phyloP scores from a whole-genome alignment of 176 grass and related monocot genomes.

The Oropetium thomaeum region DNA sequence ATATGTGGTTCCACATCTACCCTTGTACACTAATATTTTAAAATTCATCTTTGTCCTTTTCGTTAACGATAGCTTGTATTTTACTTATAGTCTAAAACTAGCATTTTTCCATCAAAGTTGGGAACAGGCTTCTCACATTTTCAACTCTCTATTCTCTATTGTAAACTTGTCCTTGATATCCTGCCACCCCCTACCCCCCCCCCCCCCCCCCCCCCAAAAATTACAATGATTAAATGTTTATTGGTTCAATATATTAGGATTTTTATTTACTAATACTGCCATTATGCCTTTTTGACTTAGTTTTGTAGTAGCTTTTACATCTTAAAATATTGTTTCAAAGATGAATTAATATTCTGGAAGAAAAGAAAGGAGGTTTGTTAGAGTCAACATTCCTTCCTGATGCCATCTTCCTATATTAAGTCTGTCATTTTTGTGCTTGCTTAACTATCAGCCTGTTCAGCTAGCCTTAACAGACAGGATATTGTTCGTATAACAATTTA shows the following conservation, averaged over 20 bases:
- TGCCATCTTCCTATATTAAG: slow-evolving; percentile 59
- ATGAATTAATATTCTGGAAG: slow-evolving; percentile 37
- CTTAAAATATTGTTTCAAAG: neutral
- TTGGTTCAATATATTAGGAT: neutral
- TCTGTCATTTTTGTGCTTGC: slow-evolving; percentile 48
- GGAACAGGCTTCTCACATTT: neutral
- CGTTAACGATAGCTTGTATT: neutral
- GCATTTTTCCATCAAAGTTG: neutral
- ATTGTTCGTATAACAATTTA: slow-evolving; percentile 3
- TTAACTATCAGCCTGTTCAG: slow-evolving; percentile 41
- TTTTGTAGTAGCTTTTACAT: neutral
- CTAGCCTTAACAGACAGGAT: slow-evolving; percentile 39
- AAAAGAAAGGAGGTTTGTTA: slow-evolving; percentile 57
- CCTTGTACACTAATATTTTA: neutral
- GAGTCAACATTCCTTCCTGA: slow-evolving; percentile 55
- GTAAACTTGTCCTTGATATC: no score
- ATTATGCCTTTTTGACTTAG: neutral
- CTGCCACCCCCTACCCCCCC: no score
- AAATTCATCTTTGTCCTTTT: neutral
- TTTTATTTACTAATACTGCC: neutral
- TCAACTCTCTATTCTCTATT: no score
- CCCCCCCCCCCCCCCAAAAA: no score
- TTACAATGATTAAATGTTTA: neutral
- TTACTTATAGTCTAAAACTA: neutral
- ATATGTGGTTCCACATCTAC: neutral